Percentiles rank a stretch among this genome's conserved stretches.
Evolutionary conservation across 352 stramenopile species (phyloP).

Genomic region (Globisporangium cystogenes): DNA sequence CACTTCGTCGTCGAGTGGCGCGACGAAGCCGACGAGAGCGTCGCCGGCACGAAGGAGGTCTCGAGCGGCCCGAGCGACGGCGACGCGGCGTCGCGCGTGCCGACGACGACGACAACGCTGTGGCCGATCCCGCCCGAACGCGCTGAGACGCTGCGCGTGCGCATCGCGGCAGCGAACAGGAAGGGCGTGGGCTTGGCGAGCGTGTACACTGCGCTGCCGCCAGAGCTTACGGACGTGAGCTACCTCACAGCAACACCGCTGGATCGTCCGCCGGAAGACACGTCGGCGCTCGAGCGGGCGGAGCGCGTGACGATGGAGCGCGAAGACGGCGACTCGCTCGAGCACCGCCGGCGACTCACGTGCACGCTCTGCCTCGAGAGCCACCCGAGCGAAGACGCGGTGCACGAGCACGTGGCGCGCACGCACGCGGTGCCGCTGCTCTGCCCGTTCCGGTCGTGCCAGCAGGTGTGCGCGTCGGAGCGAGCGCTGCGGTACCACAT

Average conservation of each 20-base stretch:
- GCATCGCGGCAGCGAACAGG: conserved; percentile 53
- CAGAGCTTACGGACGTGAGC: conserved; percentile 55
- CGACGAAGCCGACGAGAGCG: conserved; percentile 32
- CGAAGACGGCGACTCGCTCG: conserved; percentile 28
- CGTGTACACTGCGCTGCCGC: conserved; percentile 41
- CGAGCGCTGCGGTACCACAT: conserved; percentile 71
- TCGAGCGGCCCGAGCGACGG: background rate
- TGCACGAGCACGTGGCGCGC: conserved; percentile 61
- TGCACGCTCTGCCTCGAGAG: conserved; percentile 43
- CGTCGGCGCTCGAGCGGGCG: conserved; percentile 23
- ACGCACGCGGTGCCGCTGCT: conserved; percentile 54
- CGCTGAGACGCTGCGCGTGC: conserved; percentile 41
- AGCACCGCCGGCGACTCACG: conserved; percentile 28
- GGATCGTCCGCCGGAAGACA: conserved; percentile 33
- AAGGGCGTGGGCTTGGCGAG: conserved; percentile 57
- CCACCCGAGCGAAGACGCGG: conserved; percentile 10
- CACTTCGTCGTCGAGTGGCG: conserved; percentile 73
- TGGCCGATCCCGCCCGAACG: conserved; percentile 50
- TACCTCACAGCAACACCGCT: conserved; percentile 42
- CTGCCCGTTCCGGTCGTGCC: conserved; percentile 67
- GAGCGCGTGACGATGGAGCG: conserved; percentile 32
- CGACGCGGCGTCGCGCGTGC: no score
- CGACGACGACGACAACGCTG: conserved; percentile 53
- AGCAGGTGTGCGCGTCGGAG: conserved; percentile 64
- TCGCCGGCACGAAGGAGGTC: conserved; percentile 13